Percentiles rank a stretch among this genome's conserved stretches.
phyloP scores from a whole-genome alignment of 306 rosid genomes.

The Rosa multiflora region DNA sequence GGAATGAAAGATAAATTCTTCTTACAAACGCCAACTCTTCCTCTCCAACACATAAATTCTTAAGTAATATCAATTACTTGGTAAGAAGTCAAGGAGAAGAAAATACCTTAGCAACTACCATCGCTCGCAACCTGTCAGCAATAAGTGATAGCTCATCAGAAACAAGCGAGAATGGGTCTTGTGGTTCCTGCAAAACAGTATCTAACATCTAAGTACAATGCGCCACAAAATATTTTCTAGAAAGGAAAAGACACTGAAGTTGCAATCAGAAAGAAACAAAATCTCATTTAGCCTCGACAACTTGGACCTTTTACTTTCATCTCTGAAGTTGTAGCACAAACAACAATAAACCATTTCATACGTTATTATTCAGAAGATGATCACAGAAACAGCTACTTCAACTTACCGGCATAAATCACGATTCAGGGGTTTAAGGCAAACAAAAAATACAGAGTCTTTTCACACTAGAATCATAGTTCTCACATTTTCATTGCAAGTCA shows the following conservation, averaged over 20 bases:
- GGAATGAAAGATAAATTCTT: slow-evolving; percentile 19
- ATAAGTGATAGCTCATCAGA: slow-evolving; percentile 81
- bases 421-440: no score
- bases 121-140: slow-evolving; percentile 71
- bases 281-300: background rate
- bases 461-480: no score
- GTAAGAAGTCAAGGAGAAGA: slow-evolving; percentile 17
- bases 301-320: background rate
- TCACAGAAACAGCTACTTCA: no score
- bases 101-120: slow-evolving; percentile 83
- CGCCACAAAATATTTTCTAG: background rate
- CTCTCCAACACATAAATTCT: slow-evolving; percentile 15
- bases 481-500: no score
- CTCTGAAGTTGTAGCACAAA: no score
- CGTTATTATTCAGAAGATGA: no score
- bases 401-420: no score
- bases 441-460: no score
- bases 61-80: slow-evolving; percentile 1
- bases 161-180: slow-evolving; percentile 88
- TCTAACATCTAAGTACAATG: slow-evolving; percentile 14
- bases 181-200: slow-evolving; percentile 61
- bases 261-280: background rate
- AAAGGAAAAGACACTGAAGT: background rate
- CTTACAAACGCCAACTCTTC: background rate
- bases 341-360: no score